phyloP scores from a whole-genome alignment of 2,329 filamentous ascomycete genomes.

The Fusarium sororula region DNA sequence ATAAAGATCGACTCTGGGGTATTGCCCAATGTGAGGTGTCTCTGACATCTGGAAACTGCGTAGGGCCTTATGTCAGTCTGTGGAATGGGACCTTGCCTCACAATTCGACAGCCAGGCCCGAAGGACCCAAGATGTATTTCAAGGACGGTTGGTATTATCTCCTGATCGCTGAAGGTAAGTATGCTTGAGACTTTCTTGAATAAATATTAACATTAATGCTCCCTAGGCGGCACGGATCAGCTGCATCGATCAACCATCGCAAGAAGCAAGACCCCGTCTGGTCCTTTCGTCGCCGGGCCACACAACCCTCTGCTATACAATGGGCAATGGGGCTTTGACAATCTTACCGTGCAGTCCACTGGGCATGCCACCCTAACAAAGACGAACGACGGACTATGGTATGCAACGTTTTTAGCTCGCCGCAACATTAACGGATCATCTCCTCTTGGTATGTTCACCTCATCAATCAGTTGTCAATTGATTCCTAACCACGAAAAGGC shows the following conservation, averaged over 20 bases:
- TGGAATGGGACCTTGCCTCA: neutral
- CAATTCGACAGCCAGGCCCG: neutral
- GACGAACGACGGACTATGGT: neutral
- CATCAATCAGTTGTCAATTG: rapidly evolving
- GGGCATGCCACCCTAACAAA: neutral
- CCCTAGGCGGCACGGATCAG: neutral
- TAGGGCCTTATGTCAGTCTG: neutral
- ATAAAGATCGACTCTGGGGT: neutral
- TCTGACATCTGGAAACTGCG: neutral
- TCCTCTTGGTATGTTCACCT: neutral
- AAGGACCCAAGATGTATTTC: neutral
- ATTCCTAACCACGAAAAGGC: neutral
- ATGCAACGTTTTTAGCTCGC: neutral
- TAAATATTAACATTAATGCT: rapidly evolving
- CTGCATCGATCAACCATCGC: neutral
- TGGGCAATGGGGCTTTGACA: neutral
- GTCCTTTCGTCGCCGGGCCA: neutral
- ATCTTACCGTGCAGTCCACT: neutral
- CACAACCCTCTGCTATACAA: neutral
- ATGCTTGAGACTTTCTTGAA: rapidly evolving
- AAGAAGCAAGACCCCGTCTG: neutral
- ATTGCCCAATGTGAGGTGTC: neutral
- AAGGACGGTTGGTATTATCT: neutral
- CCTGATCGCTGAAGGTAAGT: neutral
- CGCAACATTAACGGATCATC: neutral